phyloP scores from a whole-genome alignment of 2,329 filamentous ascomycete genomes.

The Botrytis medusae region DNA sequence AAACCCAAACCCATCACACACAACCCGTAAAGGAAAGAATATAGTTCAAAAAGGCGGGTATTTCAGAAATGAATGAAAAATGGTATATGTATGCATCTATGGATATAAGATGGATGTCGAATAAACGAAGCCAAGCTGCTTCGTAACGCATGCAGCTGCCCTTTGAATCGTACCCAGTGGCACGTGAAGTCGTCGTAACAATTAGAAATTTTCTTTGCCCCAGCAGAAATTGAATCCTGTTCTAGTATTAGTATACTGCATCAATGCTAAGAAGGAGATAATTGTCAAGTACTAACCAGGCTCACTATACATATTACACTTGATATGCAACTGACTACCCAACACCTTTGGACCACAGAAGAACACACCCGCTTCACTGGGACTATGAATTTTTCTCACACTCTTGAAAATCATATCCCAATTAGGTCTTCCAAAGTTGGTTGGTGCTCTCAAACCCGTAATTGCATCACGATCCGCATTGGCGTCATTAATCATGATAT shows the following conservation, averaged over 20 bases:
- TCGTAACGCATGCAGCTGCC: not conserved
- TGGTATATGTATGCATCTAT: not conserved
- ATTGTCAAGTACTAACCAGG: slow-evolving; percentile 61
- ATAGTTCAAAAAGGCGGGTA: slow-evolving; percentile 1
- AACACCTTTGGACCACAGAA: slow-evolving; percentile 83
- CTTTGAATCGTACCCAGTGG: not conserved
- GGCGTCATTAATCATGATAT: slow-evolving; percentile 91
- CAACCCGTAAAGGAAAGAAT: not conserved
- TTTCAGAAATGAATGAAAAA: slow-evolving; percentile 5
- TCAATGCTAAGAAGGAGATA: not conserved
- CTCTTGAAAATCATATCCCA: slow-evolving; percentile 89
- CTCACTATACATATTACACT: slow-evolving; percentile 86
- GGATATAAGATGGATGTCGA: not conserved
- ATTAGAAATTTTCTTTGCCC: slow-evolving; percentile 55
- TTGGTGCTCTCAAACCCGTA: slow-evolving; percentile 76
- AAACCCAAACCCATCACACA: not conserved
- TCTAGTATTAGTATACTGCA: slow-evolving; percentile 19
- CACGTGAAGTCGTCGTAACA: not conserved
- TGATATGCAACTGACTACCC: slow-evolving; percentile 74
- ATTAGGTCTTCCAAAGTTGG: slow-evolving; percentile 83
- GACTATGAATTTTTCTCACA: slow-evolving; percentile 74
- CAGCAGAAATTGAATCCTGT: slow-evolving; percentile 40
- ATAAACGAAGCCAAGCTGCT: not conserved
- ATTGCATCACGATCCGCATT: slow-evolving; percentile 83
- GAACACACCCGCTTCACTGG: slow-evolving; percentile 74